phyloP scores from a whole-genome alignment of 352 stramenopile species.

The Pythium oligandrum region DNA sequence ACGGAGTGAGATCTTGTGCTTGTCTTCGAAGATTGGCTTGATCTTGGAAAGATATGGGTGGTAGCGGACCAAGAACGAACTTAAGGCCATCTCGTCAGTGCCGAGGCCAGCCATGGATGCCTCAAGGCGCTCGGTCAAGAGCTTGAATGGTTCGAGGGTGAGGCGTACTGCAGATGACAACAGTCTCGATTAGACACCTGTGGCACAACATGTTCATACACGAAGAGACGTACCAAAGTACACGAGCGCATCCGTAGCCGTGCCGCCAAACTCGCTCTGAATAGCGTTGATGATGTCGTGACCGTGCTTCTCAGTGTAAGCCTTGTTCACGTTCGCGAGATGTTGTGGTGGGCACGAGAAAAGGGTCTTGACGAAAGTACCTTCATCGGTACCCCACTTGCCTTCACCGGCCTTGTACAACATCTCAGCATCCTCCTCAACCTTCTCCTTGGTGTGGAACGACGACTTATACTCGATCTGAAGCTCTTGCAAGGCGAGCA shows the following conservation, averaged over 20 bases:
- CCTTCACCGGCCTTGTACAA: constrained; percentile 80
- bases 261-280: constrained; percentile 78
- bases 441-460: constrained; percentile 61
- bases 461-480: constrained; percentile 48
- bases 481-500: constrained; percentile 52
- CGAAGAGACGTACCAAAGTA: constrained; percentile 26
- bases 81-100: constrained; percentile 65
- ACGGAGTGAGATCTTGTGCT: constrained; percentile 55
- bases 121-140: constrained; percentile 60
- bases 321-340: constrained; percentile 60
- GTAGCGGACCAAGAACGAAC: constrained; percentile 63
- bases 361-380: constrained; percentile 60
- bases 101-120: constrained; percentile 61
- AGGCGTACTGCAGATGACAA: constrained; percentile 24
- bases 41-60: constrained; percentile 53
- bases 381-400: constrained; percentile 67
- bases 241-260: constrained; percentile 66
- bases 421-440: constrained; percentile 50
- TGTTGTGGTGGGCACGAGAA: constrained; percentile 53
- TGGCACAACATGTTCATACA: neutral
- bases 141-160: constrained; percentile 48
- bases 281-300: constrained; percentile 75
- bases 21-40: constrained; percentile 42
- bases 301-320: constrained; percentile 75
- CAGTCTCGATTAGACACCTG: neutral